A percentile compares a stretch with the other conserved stretches of the same genome.
phyloP scores from a whole-genome alignment of 2,329 filamentous ascomycete genomes.

The Cladobotryum protrusum region DNA sequence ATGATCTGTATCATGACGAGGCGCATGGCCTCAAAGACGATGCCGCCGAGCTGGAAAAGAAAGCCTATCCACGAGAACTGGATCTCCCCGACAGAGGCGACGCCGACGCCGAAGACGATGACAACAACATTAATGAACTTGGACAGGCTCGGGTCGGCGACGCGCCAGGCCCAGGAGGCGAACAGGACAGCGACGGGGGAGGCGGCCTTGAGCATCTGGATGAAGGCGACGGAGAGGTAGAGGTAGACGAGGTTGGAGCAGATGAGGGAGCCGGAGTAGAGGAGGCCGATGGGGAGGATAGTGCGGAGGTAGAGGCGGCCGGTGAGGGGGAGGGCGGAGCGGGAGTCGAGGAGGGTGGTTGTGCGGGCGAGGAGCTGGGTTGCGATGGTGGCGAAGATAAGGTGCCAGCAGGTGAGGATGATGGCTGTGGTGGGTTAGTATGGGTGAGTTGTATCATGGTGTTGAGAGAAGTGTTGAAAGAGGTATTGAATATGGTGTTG shows the following conservation, averaged over 20 bases:
- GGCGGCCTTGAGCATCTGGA: conserved; percentile 66
- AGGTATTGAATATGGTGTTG: no score
- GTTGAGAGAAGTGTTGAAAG: no score
- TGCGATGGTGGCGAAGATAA: conserved; percentile 58
- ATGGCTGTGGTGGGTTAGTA: conserved; percentile 32
- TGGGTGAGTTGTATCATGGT: no score
- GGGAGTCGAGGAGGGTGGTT: conserved; percentile 56
- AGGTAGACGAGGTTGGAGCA: conserved; percentile 64
- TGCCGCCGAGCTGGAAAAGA: conserved; percentile 65
- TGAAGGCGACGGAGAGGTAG: conserved; percentile 61
- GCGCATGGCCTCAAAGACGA: conserved; percentile 73
- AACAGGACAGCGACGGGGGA: conserved; percentile 62
- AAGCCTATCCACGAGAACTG: conserved; percentile 61
- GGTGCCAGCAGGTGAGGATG: conserved; percentile 62
- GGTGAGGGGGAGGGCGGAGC: conserved; percentile 56
- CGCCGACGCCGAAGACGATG: conserved; percentile 46
- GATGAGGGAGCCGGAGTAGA: conserved; percentile 60
- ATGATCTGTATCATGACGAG: conserved; percentile 82
- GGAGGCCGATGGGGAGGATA: conserved; percentile 59
- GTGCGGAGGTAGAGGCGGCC: conserved; percentile 54
- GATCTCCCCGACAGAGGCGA: conserved; percentile 58
- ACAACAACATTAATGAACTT: conserved; percentile 44
- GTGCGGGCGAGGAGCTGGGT: conserved; percentile 61
- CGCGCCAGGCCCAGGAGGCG: conserved; percentile 54
- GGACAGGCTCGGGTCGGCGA: conserved; percentile 40